phyloP scores from a whole-genome alignment of 2,329 filamentous ascomycete genomes.

The Clonostachys byssicola region DNA sequence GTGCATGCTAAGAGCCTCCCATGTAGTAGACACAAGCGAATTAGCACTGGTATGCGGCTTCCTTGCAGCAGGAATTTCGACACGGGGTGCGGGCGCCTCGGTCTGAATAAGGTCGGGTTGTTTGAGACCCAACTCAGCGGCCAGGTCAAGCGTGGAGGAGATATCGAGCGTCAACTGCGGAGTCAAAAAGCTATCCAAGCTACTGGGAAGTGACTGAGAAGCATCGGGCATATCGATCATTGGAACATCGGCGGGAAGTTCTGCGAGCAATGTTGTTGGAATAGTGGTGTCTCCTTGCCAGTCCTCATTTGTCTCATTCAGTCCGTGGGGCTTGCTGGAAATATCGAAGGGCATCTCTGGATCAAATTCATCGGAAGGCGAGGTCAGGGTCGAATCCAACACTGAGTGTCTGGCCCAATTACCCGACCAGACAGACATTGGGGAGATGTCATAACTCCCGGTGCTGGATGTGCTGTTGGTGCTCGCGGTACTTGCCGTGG shows the following conservation, averaged over 20 bases:
- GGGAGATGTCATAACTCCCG: slow-evolving; percentile 37
- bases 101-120: too few relatives aligned
- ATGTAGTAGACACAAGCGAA: slow-evolving; percentile 35
- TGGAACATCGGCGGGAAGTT: slow-evolving; percentile 10
- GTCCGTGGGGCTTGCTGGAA: neutral
- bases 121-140: too few relatives aligned
- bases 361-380: slow-evolving; percentile 34
- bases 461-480: slow-evolving; percentile 30
- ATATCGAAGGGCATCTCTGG: slow-evolving; percentile 1
- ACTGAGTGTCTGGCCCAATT: slow-evolving; percentile 33
- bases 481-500: slow-evolving; percentile 32
- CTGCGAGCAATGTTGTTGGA: neutral
- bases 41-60: slow-evolving; percentile 9
- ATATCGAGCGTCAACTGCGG: too few relatives aligned
- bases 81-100: too few relatives aligned
- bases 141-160: too few relatives aligned
- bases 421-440: slow-evolving; percentile 35
- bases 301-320: too few relatives aligned
- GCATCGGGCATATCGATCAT: neutral
- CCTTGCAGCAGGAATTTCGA: too few relatives aligned
- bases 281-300: too few relatives aligned
- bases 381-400: slow-evolving; percentile 37
- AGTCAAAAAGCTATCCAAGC: too few relatives aligned
- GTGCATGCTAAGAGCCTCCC: slow-evolving; percentile 40
- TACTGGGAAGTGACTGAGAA: too few relatives aligned